Base-by-base conservation (phyloP, 495 filamentous ascomycete genomes). In the Pyrenula massariospora region DNA sequence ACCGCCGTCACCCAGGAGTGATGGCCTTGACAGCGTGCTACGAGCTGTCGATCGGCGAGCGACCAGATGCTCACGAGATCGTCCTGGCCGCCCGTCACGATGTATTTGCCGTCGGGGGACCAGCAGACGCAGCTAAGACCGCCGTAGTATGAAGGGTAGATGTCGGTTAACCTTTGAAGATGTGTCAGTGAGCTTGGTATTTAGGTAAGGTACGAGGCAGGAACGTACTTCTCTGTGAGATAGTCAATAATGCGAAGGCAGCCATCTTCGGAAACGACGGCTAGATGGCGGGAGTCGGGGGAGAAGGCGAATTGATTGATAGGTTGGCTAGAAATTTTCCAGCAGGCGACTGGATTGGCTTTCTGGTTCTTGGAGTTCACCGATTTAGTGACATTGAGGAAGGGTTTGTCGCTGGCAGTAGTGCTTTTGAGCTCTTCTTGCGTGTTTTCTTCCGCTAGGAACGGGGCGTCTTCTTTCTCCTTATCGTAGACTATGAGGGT, bases 401-500 rank as follows among this genome's bases (percentile, higher is more conserved):
- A 69, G 0, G 70, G 62, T 50, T 68, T 72, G 50, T 74, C 73
- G 10, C 70, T 65, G 36, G 75, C 70, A 50, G 69, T 72, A 21
- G 68, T 57, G 2, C 53, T 54, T 8, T 69, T 61, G 25, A 68
- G 65, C 31, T 70, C 67, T 36, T 84, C 80, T 0, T 74, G 69
- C 2, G 63, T 68, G 12, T 55, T 58, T 24, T 72, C 64, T 64
- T 88, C 85, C 1, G 82, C 73, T 3, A 77, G 70, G 66, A 88
- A 87, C n/a, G 77, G 64, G 1, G 87, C 88, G 70, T 98, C 93
- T 61, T 98, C 93, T 66, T 96, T 96, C 66, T 97, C 94, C 73
- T 97, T 97, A 68, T 98, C 94, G 62, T 97, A 98, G 2, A 96
- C 91, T 5, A 98, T 81, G 53, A 98, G 68, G n/a, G 87, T 83